Evolutionary conservation across 768 basidiomycete genomes (phyloP).

Genomic region (Lactarius deliciosus): DNA sequence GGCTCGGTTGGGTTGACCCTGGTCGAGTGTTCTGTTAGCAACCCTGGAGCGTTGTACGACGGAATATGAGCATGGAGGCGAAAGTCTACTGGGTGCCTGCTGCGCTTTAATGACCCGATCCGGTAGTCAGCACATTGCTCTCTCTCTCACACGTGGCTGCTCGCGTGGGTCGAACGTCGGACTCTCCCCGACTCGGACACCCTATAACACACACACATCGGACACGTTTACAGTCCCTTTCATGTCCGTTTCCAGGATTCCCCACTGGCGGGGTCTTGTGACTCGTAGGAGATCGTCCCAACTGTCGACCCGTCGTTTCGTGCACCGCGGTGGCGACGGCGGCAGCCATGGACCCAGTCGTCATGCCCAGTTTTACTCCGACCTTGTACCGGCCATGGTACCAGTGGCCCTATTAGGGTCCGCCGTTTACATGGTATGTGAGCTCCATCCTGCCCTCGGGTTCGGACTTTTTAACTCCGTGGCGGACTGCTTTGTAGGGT

Average conservation of each 20-base stretch:
- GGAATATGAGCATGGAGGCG: not conserved
- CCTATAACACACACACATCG: not conserved
- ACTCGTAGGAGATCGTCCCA: slow-evolving; percentile 1
- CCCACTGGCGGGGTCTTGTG: not conserved
- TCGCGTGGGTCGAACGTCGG: not conserved
- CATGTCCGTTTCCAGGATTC: slow-evolving; percentile 4
- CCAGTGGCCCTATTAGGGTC: slow-evolving; percentile 78
- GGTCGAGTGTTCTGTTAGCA: not conserved
- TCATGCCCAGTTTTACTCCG: slow-evolving; percentile 68
- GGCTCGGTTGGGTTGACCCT: not conserved
- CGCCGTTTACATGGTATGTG: slow-evolving; percentile 68
- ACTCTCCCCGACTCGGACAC: not conserved
- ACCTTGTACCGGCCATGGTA: slow-evolving; percentile 72
- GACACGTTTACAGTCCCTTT: not conserved
- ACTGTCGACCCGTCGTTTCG: slow-evolving; percentile 13
- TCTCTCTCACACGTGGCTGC: not conserved
- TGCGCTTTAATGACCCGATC: not conserved
- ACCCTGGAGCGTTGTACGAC: not conserved
- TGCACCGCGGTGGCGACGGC: slow-evolving; percentile 32
- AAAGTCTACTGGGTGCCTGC: not conserved
- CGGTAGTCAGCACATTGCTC: not conserved
- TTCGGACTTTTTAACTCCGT: slow-evolving; percentile 13
- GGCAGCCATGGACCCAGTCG: slow-evolving; percentile 38
- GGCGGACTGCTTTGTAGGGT: slow-evolving; percentile 44
- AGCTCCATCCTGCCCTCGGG: not conserved